Evolutionary conservation across 2,329 filamentous ascomycete genomes (phyloP), one percentile per base, ranked within the genome.

Genomic region (Botrytis squamosa): DNA sequence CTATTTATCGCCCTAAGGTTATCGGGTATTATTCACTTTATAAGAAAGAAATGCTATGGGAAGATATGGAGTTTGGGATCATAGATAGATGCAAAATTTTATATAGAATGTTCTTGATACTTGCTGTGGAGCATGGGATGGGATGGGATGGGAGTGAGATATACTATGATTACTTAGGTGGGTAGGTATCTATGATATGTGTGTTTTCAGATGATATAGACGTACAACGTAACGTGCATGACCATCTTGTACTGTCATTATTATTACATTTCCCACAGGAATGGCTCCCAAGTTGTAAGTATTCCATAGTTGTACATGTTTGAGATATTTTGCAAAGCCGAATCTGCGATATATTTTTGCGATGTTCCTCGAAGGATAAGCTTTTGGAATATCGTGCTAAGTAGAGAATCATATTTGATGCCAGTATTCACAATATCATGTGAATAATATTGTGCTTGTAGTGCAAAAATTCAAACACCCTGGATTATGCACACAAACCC

Each of bases 401-500:
- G 49, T 16, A 55, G 16, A 2, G 16, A 3, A 57, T 33, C n/a
- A 14, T 2, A 29, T 29, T 29, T 57, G 52, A 29, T 33, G 14
- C 3, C 7, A 9, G 4, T 29, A 57, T 57, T 29, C n/a, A 57
- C n/a, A 57, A 29, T 18, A 18, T 57, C 6, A 29, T 57, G 52
- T 18, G n/a, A 57, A 8, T 4, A 4, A 57, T 18, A 29, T 9
- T 57, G 52, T 18, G n/a, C 7, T 3, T 18, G 16, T 16, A 29
- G n/a, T 29, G n/a, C n/a, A 29, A 57, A 18, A 57, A 7, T 14
- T 18, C n/a, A 57, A 57, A 33, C 14, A 57, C 6, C 14, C 6
- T 18, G n/a, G 1, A 1, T 18, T 4, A 29, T 9, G 9, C 14
- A 57, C 29, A 3, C 1, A 9, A 29, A 9, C 29, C 6, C n/a